A percentile compares a stretch with the other conserved stretches of the same genome.
phyloP scores from a whole-genome alignment of 2,329 filamentous ascomycete genomes.

The Alternaria atra region DNA sequence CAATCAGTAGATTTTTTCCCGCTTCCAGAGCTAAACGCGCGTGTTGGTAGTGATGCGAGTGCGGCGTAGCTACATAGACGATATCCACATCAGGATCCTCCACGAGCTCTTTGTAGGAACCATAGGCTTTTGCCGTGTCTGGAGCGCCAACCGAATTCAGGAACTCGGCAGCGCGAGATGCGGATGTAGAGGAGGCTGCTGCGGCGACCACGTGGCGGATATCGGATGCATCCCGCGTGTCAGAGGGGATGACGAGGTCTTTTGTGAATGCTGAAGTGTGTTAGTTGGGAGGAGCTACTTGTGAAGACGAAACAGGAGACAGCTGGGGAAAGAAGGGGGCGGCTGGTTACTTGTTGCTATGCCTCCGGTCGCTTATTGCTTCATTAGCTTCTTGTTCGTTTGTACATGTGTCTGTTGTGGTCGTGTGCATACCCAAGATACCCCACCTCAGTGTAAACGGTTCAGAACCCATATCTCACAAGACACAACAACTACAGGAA shows the following conservation, averaged over 20 bases:
- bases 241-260: conserved; percentile 79
- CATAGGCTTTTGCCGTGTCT: conserved; percentile 72
- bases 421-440: conserved; percentile 29
- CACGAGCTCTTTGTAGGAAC: conserved; percentile 83
- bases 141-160: conserved; percentile 74
- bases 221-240: conserved; percentile 72
- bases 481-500: background rate
- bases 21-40: conserved; percentile 82
- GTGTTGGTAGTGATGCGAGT: conserved; percentile 94
- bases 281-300: background rate
- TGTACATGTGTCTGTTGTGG: background rate
- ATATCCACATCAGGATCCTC: conserved; percentile 82
- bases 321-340: background rate
- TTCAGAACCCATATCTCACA: conserved; percentile 24
- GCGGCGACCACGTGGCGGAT: conserved; percentile 82
- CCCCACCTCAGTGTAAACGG: conserved; percentile 37
- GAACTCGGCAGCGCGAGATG: conserved; percentile 74
- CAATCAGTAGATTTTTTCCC: conserved; percentile 87
- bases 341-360: conserved; percentile 25
- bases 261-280: conserved; percentile 70
- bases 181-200: conserved; percentile 79
- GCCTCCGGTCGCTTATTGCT: conserved; percentile 64
- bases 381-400: background rate
- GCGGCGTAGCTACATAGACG: conserved; percentile 87
- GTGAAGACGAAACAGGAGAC: too few relatives aligned